Conservation (phyloP, 2,329 filamentous ascomycete genomes). For the Trichoderma endophyticum region DNA sequence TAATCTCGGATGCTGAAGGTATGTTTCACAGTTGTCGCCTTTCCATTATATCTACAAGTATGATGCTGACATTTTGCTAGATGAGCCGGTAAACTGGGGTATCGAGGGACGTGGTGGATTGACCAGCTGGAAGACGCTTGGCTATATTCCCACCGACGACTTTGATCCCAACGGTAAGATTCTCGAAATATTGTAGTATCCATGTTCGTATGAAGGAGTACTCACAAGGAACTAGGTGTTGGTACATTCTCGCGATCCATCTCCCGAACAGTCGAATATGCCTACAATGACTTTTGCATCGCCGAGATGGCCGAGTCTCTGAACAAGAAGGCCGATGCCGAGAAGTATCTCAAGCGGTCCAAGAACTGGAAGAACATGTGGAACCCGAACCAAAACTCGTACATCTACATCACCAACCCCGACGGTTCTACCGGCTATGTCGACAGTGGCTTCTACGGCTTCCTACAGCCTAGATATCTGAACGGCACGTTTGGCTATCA, state of each 20-base stretch:
- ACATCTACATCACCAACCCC: constrained; percentile 2
- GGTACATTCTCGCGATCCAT: constrained; percentile 67
- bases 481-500: constrained; percentile 68
- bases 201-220: not conserved
- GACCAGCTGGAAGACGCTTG: constrained; percentile 64
- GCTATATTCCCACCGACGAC: constrained; percentile 70
- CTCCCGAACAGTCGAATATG: constrained; percentile 73
- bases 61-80: constrained; percentile 31
- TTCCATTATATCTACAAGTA: too few species aligned
- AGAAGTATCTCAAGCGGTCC: constrained; percentile 59
- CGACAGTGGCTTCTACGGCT: constrained; percentile 46
- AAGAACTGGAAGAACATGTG: constrained; percentile 70
- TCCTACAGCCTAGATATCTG: constrained; percentile 63
- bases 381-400: constrained; percentile 32
- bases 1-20: constrained; percentile 68
- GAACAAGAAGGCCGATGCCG: constrained; percentile 48
- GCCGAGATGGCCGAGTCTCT: constrained; percentile 58
- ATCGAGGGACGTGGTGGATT: constrained; percentile 70
- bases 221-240: constrained; percentile 25
- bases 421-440: constrained; percentile 13
- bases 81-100: constrained; percentile 59
- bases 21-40: constrained; percentile 24
- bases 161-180: constrained; percentile 54
- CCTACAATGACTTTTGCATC: constrained; percentile 75
- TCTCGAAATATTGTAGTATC: not conserved